These are phyloP conservation scores for Solanum etuberosum DNA, from an alignment of 257 asterid species.

Conservation along the genomic window DNA sequence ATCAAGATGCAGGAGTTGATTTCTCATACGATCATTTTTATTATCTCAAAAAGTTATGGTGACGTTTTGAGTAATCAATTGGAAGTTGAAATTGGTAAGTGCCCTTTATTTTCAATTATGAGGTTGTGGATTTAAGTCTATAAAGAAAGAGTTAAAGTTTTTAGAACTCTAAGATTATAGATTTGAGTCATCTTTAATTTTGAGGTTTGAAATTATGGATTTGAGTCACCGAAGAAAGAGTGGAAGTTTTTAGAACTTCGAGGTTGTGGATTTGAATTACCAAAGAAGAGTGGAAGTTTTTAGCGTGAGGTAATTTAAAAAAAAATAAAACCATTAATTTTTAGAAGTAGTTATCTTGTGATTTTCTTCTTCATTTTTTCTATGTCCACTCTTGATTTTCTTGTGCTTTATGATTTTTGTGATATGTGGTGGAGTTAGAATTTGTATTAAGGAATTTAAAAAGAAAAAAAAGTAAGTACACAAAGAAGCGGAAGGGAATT, in stretches of 20 bases:
- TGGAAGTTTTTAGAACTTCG: too few species aligned
- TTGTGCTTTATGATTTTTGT: background rate
- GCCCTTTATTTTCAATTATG: background rate
- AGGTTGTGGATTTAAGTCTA: too few species aligned
- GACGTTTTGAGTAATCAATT: background rate
- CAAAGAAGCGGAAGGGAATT: background rate
- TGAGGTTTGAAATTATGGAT: too few species aligned
- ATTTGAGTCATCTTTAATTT: too few species aligned
- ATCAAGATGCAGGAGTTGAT: background rate
- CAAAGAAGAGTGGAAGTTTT: background rate
- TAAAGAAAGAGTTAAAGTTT: too few species aligned
- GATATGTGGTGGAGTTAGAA: background rate
- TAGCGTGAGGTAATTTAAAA: background rate
- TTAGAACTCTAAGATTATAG: too few species aligned
- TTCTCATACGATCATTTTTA: background rate
- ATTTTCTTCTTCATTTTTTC: background rate
- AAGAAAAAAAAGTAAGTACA: too few species aligned
- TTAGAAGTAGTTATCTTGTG: background rate
- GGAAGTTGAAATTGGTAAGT: background rate
- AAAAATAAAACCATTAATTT: background rate
- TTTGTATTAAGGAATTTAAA: too few species aligned
- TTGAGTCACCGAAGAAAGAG: too few species aligned
- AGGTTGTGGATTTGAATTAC: too few species aligned
- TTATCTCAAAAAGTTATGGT: background rate
- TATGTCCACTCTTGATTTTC: background rate